A percentile compares a stretch with the other conserved stretches of the same genome.
Conservation (phyloP, 192 early-diverging fungal species). For the Podila minutissima region DNA sequence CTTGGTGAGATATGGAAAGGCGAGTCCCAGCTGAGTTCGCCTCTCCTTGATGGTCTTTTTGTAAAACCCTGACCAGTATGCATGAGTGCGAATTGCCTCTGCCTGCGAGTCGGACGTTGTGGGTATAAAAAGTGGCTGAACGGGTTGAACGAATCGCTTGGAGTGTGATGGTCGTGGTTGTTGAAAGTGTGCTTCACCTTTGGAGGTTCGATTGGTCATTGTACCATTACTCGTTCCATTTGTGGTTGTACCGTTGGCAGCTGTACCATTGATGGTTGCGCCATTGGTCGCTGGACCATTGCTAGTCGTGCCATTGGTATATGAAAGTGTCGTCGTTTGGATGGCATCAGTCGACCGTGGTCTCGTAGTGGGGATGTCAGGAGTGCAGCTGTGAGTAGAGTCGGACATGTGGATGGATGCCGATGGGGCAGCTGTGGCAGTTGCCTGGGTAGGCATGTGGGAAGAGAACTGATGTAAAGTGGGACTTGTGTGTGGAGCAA, state of each 20-base stretch:
- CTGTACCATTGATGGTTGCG: no score
- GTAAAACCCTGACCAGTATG: constrained; percentile 78
- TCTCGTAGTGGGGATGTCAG: no score
- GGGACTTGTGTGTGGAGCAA: no score
- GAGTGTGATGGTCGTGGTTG: neutral
- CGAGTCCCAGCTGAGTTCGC: constrained; percentile 68
- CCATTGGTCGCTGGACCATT: no score
- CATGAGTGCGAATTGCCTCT: constrained; percentile 32
- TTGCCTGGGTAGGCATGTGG: no score
- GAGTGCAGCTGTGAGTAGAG: neutral
- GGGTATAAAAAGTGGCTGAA: neutral
- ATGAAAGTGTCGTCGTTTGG: no score
- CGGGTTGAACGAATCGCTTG: constrained; percentile 2
- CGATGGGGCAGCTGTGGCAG: no score
- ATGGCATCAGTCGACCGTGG: no score
- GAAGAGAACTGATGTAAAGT: no score
- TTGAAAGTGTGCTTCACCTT: no score
- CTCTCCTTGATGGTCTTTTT: constrained; percentile 79
- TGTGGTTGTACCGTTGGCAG: no score
- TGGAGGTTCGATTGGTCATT: neutral
- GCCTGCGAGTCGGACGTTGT: neutral
- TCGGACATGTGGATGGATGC: neutral
- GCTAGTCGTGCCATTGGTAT: no score
- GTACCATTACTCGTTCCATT: neutral
- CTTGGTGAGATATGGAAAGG: constrained; percentile 59